phyloP scores from a whole-genome alignment of 768 basidiomycete genomes.

The Boletus speciosus region DNA sequence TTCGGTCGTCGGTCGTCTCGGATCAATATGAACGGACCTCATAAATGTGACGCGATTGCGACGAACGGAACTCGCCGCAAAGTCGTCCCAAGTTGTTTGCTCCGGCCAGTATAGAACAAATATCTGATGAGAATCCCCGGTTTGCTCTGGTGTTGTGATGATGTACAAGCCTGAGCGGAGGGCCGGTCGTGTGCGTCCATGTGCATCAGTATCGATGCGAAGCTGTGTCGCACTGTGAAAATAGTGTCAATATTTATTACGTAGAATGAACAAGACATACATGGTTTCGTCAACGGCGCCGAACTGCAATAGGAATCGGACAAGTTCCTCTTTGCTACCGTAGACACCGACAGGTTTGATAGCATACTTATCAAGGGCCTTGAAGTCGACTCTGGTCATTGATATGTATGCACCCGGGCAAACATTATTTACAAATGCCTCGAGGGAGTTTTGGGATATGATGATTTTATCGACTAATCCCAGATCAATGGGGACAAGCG shows the following conservation, averaged over 20 bases:
- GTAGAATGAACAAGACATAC: constrained; percentile 30
- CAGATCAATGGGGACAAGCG: background rate
- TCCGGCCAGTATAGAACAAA: constrained; percentile 64
- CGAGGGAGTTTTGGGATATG: constrained; percentile 50
- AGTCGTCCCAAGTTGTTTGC: constrained; percentile 54
- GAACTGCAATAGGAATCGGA: constrained; percentile 39
- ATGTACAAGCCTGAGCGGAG: constrained; percentile 26
- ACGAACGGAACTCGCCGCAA: constrained; percentile 39
- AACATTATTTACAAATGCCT: constrained; percentile 46
- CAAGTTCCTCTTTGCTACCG: constrained; percentile 51
- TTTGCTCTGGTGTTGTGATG: constrained; percentile 5
- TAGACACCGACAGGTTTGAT: constrained; percentile 54
- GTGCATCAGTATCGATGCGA: constrained; percentile 7
- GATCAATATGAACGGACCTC: constrained; percentile 37
- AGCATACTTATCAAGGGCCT: constrained; percentile 40
- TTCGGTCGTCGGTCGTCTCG: background rate
- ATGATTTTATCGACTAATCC: constrained; percentile 59
- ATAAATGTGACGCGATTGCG: constrained; percentile 60
- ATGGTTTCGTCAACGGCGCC: constrained; percentile 35
- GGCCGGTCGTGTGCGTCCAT: constrained; percentile 2
- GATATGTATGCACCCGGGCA: constrained; percentile 51
- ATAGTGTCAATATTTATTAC: background rate
- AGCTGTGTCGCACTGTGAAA: constrained; percentile 13
- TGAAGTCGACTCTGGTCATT: constrained; percentile 56
- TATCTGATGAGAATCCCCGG: constrained; percentile 19